Base-by-base conservation (phyloP, 768 basidiomycete genomes). In the Paxillus involutus region DNA sequence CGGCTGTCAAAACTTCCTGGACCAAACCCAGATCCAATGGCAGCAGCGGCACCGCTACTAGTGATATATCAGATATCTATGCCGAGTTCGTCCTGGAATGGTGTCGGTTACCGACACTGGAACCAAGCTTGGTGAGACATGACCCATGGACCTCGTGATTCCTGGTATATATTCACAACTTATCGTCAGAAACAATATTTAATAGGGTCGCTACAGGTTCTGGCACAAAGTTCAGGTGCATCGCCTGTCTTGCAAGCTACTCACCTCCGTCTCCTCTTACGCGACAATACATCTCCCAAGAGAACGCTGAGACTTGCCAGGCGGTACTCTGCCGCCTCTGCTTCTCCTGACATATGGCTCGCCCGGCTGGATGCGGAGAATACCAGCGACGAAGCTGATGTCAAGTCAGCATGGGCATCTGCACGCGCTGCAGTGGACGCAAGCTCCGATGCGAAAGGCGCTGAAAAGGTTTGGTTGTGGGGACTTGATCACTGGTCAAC, bases 391-490 rank as follows among this genome's bases (percentile, higher is more conserved):
- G 50, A 47, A 8, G 65, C 54, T 6, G 71, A 65, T 29, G 60
- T 71, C 41, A 54, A 63, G 9, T 63, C 65, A 26, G 70, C 70
- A 10, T 84, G 81, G 79, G 59, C 55, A 26, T 74, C 77, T 56
- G 82, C 82, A 19, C 71, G 83, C 36, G 58, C 59, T 16, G 52
- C 55, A 1, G 77, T 78, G 19, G 56, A 50, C 29, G 65, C 67
- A 2, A 49, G 46, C 37, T 37, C 48, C 1, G 63, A 70, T 30
- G 4, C 47, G 6, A n/a, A 47, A 13, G 74, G 68, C 6, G 37
- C 70, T 19, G 64, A 72, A 57, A 68, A 70, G 43, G 68, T 85
- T 37, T 85, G 85, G 84, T 62, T 75, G 43, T 84, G 83, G 84
- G 81, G 83, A 45, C 56, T 83, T 17, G 69, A 67, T 39, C 57